A percentile compares a stretch with the other conserved stretches of the same genome.
Evolutionary conservation across 78 protist genomes (phyloP).

Genomic region (Thecamonas trahens): DNA sequence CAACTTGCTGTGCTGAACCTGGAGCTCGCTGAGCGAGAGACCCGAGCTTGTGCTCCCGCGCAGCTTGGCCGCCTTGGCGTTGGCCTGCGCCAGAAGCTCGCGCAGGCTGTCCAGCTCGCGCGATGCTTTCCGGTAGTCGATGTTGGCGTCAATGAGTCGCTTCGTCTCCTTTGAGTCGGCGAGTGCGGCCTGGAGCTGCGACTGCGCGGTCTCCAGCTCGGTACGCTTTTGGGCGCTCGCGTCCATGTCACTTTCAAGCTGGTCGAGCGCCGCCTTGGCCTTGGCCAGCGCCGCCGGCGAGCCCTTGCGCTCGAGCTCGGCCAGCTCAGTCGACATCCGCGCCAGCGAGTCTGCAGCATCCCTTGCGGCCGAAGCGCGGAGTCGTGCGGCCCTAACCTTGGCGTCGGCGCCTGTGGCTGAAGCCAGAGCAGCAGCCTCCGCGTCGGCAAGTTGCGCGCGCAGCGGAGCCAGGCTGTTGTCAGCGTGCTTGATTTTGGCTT

Average conservation of each 20-base stretch:
- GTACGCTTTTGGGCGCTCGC: neutral
- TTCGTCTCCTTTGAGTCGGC: neutral
- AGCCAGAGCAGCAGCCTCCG: neutral
- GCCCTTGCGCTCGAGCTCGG: neutral
- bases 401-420: too few relatives aligned
- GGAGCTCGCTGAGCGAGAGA: too few relatives aligned
- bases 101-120: too few relatives aligned
- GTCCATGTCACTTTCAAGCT: neutral
- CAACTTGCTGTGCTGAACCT: too few relatives aligned
- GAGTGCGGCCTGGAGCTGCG: neutral
- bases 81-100: too few relatives aligned
- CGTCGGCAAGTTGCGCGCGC: neutral
- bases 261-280: neutral
- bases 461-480: neutral
- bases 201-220: neutral
- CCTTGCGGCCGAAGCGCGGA: too few relatives aligned
- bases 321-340: too few relatives aligned
- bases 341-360: too few relatives aligned
- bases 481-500: too few relatives aligned
- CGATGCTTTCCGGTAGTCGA: neutral
- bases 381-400: too few relatives aligned
- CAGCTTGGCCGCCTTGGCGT: too few relatives aligned
- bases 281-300: too few relatives aligned
- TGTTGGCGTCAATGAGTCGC: neutral
- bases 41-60: neutral